Conservation (phyloP, 2,329 filamentous ascomycete species). For the Phyllosticta citriasiana region DNA sequence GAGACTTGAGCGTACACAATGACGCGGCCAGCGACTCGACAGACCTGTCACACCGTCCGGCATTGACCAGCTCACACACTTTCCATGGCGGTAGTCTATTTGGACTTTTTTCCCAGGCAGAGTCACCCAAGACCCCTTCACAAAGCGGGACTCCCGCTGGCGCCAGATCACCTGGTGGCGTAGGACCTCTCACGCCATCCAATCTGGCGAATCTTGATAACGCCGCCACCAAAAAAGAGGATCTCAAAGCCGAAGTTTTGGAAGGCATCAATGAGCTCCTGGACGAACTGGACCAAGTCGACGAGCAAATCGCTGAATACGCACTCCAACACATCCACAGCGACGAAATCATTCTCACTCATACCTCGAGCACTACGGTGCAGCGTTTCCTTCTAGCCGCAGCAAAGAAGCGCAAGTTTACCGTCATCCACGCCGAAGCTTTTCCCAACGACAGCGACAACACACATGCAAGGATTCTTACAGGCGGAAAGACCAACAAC, state of each 20-base stretch:
- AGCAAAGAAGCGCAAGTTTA: constrained; percentile 83
- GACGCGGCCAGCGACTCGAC: constrained; percentile 27
- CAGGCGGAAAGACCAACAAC: constrained; percentile 38
- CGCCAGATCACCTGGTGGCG: constrained; percentile 40
- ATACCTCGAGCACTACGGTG: constrained; percentile 76
- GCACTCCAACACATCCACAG: constrained; percentile 88
- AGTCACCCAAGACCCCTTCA: constrained; percentile 35
- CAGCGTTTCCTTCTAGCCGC: constrained; percentile 84
- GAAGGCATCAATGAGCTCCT: constrained; percentile 93
- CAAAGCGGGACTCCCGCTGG: constrained; percentile 33
- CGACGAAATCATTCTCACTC: constrained; percentile 83
- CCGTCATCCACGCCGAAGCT: constrained; percentile 70
- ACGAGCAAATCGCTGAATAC: constrained; percentile 83
- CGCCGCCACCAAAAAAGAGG: constrained; percentile 29
- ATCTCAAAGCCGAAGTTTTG: constrained; percentile 81
- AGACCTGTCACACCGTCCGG: constrained; percentile 42
- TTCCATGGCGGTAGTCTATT: constrained; percentile 74
- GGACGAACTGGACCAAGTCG: constrained; percentile 86
- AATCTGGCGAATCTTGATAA: constrained; percentile 29
- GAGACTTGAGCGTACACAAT: constrained; percentile 19
- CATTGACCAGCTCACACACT: constrained; percentile 51
- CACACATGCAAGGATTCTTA: constrained; percentile 51
- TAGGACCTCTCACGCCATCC: constrained; percentile 22
- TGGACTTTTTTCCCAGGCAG: constrained; percentile 67
- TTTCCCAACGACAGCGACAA: constrained; percentile 58